Base-by-base conservation (phyloP, 345 rosid species). In the Psidium friedrichsthalianum region DNA sequence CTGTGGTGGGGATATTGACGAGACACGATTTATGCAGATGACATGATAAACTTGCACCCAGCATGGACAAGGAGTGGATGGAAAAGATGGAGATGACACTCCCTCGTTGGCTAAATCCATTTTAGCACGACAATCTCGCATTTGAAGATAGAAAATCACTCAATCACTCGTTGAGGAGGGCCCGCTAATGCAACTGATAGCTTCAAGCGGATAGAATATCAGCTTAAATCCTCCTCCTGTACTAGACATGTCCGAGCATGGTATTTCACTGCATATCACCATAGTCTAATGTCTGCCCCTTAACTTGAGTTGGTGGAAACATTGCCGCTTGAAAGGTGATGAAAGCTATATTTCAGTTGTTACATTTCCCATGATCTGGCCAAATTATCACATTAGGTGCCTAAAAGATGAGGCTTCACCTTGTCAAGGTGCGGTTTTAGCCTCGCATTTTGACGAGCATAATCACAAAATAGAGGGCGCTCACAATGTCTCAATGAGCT, bases 1-100 rank as follows among this genome's bases (percentile, higher is more conserved):
- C 98, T 6, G 91, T 95, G 55, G 96, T 94, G 83, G 98, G 98
- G 29, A 94, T 96, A 89, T 83, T 96, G 89, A 95, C 99, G 21
- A 90, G 98, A 90, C 99, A 95, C 40, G 98, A 96, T 89, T 96
- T 96, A 96, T 95, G 98, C 92, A 4, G 97, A 91, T 87, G 97
- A 97, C 87, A 86, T 94, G 86, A 82, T 95, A 87, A 91, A 90
- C 84, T 86, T 94, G 90, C 95, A 94, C 85, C 98, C 98, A 3
- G 59, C 89, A 49, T 90, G 91, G 83, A 82, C 64, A 12, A 87
- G 87, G 44, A 91, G 94, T 90, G 90, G 90, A 88, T 94, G 98
- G 98, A 94, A 94, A 87, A 91, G 95, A 90, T 89, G 93, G 84
- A 89, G 98, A 57, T 95, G 86, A 69, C 44, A 83, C 53, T 92